Base-by-base conservation (phyloP, 371 early-diverging fungal species). In the Rhizopus stolonifer region DNA sequence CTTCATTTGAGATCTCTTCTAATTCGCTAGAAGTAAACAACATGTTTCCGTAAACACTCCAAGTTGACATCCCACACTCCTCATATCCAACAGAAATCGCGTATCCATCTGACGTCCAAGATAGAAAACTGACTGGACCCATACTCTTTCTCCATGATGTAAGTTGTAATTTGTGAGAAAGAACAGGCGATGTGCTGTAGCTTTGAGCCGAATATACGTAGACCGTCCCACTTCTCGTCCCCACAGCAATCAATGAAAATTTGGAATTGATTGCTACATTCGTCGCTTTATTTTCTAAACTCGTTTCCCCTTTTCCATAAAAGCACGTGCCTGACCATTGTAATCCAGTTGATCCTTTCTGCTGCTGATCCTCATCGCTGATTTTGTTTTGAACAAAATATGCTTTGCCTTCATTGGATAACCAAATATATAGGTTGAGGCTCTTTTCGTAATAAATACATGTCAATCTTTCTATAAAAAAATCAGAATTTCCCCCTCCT, bases 11-110 rank as follows among this genome's bases (percentile, higher is more conserved):
- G 4, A 65, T 43, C 49, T 75, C 72, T 23, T 75, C 76, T 42
- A 62, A 47, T 23, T 67, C 76, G 22, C 43, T 66, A 0, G 87
- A 78, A 25, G 83, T 74, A 47, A 83, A 81, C 5, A 93, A 56
- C n/a, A 86, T 62, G 2, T 77, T 67, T 6, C 93, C 93, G 62
- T 82, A 93, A 2, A 86, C 86, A 71, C 89, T 90, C 90, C 90
- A 91, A 3, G 91, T 66, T 2, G 87, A 77, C 15, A 90, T 53
- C 13, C 93, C 77, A 24, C 56, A 81, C 39, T 62, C 49, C 25
- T 60, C 67, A 72, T 82, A 89, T 19, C 87, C 88, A 46, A 84
- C 87, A 1, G 90, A 87, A 13, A 93, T 58, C 0, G 87, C 87
- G 54, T 81, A 82, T 31, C 91, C 91, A 65, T 91, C 89, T 7